Conservation (phyloP, 306 rosid genomes). For the Datisca glomerata region DNA sequence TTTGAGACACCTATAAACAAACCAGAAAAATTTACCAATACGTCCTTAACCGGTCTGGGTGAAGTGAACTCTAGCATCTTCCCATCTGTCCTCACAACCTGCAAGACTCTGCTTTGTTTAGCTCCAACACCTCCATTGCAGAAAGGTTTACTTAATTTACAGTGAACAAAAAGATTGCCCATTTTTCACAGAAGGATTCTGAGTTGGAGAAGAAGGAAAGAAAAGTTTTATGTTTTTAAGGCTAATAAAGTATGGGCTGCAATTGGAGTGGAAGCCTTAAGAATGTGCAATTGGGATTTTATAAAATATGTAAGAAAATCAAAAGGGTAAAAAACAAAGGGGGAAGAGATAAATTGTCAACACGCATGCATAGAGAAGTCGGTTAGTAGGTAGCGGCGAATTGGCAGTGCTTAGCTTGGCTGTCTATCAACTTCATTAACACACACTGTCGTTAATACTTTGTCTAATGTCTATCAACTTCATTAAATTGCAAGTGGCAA, state of each 20-base stretch:
- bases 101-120: constrained; percentile 20
- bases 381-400: too few species aligned
- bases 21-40: constrained; percentile 25
- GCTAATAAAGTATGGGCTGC: too few species aligned
- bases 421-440: too few species aligned
- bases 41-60: constrained; percentile 38
- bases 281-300: constrained; percentile 4
- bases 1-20: constrained; percentile 26
- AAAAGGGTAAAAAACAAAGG: constrained; percentile 10
- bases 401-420: too few species aligned
- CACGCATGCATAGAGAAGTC: constrained; percentile 49
- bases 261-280: constrained; percentile 6
- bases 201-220: constrained; percentile 4
- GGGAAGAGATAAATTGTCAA: constrained; percentile 31
- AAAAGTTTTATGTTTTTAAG: too few species aligned
- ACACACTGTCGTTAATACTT: too few species aligned
- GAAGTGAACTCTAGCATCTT: constrained; percentile 32
- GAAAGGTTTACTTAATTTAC: constrained; percentile 14
- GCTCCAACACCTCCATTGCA: neutral
- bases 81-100: constrained; percentile 45
- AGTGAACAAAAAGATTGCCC: constrained; percentile 45
- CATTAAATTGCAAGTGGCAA: too few species aligned
- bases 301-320: constrained; percentile 20
- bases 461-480: too few species aligned
- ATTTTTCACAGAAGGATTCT: constrained; percentile 12